phyloP scores from a whole-genome alignment of 331 rosid genomes.

The Rosa hybrid region DNA sequence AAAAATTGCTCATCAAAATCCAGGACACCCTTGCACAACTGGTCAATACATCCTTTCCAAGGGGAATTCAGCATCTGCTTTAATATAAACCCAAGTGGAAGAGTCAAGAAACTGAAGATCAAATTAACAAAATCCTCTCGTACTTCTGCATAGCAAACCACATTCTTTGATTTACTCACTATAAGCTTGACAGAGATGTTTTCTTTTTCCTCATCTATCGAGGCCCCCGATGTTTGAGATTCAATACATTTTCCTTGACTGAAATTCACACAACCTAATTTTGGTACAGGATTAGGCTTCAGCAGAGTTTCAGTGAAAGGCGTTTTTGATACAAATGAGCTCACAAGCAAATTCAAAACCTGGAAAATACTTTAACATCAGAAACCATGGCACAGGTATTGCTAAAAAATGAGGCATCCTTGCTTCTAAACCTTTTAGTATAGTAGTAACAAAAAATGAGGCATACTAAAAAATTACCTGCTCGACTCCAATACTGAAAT shows the following conservation, averaged over 20 bases:
- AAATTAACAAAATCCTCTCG: too few relatives aligned
- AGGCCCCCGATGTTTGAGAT: neutral
- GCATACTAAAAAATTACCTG: neutral
- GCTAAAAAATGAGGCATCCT: neutral
- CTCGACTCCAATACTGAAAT: neutral
- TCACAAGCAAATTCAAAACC: conserved; percentile 1
- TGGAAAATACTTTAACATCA: neutral
- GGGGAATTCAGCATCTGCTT: too few relatives aligned
- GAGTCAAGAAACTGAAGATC: too few relatives aligned
- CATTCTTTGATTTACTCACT: too few relatives aligned
- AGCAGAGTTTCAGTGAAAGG: neutral
- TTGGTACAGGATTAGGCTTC: neutral
- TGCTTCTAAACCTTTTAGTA: neutral
- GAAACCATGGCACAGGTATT: neutral
- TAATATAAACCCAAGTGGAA: too few relatives aligned
- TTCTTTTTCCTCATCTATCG: neutral
- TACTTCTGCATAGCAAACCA: too few relatives aligned
- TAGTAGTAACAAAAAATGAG: neutral
- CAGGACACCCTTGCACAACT: neutral
- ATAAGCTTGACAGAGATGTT: neutral
- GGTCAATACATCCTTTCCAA: neutral
- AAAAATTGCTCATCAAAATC: neutral
- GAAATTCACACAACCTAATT: neutral
- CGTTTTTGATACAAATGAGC: neutral
- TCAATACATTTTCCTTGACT: neutral